Percentiles rank a stretch among this genome's conserved stretches.
Evolutionary conservation across 1,284 basidiomycete species (phyloP).

Genomic region (Malassezia pachydermatis): DNA sequence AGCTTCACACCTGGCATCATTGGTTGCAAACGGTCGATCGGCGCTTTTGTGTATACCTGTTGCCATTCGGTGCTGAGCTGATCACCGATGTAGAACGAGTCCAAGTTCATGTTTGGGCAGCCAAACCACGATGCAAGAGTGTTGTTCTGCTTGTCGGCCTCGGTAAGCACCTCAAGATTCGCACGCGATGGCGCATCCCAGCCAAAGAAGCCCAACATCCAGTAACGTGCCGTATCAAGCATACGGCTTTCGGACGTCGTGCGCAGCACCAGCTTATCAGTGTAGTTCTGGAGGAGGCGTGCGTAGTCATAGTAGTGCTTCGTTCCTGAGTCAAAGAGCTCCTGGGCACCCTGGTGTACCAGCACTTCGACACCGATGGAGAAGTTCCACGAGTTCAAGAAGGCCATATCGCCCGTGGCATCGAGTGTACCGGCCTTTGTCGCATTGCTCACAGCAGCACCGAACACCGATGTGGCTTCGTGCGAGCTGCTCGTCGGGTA

Average conservation of each 20-base stretch:
- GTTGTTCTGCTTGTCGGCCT: constrained; percentile 50
- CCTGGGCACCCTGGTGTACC: constrained; percentile 70
- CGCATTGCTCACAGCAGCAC: not conserved
- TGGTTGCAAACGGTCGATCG: constrained; percentile 28
- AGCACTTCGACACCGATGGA: constrained; percentile 58
- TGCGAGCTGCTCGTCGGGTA: constrained; percentile 26
- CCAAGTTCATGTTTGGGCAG: constrained; percentile 52
- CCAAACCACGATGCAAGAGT: constrained; percentile 67
- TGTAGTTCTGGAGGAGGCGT: constrained; percentile 23
- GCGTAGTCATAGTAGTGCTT: constrained; percentile 42
- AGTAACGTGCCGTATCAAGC: constrained; percentile 73
- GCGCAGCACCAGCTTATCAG: constrained; percentile 35
- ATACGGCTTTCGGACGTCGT: constrained; percentile 58
- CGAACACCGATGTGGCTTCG: not conserved
- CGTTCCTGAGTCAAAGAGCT: constrained; percentile 50
- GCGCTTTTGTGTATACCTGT: not conserved
- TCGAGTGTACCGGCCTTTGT: constrained; percentile 14
- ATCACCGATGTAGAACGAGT: constrained; percentile 53
- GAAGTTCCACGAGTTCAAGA: constrained; percentile 61
- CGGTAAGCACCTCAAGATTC: constrained; percentile 38
- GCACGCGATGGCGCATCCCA: constrained; percentile 24
- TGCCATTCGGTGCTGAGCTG: constrained; percentile 27
- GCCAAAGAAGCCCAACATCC: constrained; percentile 32
- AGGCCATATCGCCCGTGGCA: constrained; percentile 57
- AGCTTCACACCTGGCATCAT: constrained; percentile 48